Conservation (phyloP, 2,329 filamentous ascomycete genomes). For the Aspergillus aculeatinus region DNA sequence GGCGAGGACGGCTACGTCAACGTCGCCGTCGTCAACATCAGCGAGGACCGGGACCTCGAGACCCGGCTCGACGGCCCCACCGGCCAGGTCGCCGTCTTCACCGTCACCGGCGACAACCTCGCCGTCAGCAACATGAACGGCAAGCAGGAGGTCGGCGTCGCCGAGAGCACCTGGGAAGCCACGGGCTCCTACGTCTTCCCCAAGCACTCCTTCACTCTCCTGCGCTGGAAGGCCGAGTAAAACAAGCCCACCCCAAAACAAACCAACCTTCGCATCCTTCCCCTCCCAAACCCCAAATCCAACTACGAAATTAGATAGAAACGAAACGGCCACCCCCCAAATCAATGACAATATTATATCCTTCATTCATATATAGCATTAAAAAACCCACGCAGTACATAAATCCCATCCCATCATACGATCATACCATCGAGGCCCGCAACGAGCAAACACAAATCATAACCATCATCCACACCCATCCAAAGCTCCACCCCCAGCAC, state of each 20-base stretch:
- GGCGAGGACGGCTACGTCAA: conserved; percentile 60
- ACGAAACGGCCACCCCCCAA: neutral
- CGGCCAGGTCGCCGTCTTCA: conserved; percentile 59
- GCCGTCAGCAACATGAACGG: conserved; percentile 62
- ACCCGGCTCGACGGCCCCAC: conserved; percentile 59
- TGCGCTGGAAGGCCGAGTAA: conserved; percentile 53
- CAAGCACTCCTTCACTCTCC: conserved; percentile 68
- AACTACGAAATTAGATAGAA: neutral
- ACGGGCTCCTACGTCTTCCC: conserved; percentile 63
- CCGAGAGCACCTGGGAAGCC: conserved; percentile 64
- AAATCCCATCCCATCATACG: neutral
- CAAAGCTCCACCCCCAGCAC: neutral
- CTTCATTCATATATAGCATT: neutral
- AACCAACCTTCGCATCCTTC: neutral
- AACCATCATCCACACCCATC: neutral
- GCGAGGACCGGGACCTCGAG: conserved; percentile 59
- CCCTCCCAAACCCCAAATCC: neutral
- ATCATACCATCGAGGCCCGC: neutral
- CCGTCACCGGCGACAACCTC: conserved; percentile 59
- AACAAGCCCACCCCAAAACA: neutral
- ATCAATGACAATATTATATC: neutral
- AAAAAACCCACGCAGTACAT: too few relatives aligned
- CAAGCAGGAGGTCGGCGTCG: conserved; percentile 61
- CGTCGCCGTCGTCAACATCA: conserved; percentile 72
- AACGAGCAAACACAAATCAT: neutral